A percentile compares a stretch with the other conserved stretches of the same genome.
These are phyloP conservation scores for Ustilago cynodontis DNA, from an alignment of 1,284 basidiomycete genomes.

Conservation along the genomic window DNA sequence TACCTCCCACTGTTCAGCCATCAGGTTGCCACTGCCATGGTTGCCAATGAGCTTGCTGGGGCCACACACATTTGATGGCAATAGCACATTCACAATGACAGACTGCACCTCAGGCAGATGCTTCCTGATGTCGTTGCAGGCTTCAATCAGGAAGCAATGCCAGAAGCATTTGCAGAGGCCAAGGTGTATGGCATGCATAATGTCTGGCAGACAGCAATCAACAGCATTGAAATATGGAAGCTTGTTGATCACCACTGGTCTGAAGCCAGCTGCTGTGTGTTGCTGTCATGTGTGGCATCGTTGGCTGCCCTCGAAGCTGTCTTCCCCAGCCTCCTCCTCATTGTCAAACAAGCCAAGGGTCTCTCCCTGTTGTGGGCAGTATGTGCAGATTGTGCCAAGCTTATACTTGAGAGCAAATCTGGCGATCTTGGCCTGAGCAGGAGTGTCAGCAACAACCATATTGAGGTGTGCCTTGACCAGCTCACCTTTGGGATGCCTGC, in stretches of 20 bases:
- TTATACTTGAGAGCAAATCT: not conserved
- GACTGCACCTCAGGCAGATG: not conserved
- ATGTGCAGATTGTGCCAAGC: not conserved
- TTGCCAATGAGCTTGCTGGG: constrained; percentile 1
- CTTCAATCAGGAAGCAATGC: constrained; percentile 5
- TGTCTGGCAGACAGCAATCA: not conserved
- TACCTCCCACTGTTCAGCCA: not conserved
- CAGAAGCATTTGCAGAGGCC: constrained; percentile 21
- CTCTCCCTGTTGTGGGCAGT: not conserved
- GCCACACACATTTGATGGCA: not conserved
- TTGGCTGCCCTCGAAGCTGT: too few relatives aligned
- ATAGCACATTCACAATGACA: not conserved
- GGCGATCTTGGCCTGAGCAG: constrained; percentile 5
- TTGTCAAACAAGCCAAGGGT: too few relatives aligned
- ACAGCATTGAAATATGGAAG: constrained; percentile 8
- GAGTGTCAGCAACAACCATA: constrained; percentile 9
- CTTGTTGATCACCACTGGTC: not conserved
- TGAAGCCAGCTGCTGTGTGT: not conserved
- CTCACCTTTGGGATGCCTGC: not conserved
- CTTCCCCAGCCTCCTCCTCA: too few relatives aligned
- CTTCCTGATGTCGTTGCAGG: constrained; percentile 1
- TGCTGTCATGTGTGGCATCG: not conserved
- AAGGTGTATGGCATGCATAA: constrained; percentile 18
- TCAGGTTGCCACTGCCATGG: not conserved
- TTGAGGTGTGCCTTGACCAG: constrained; percentile 1